Percentiles rank a stretch among this genome's conserved stretches.
Evolutionary conservation across 2,329 filamentous ascomycete genomes (phyloP).

Genomic region (Verticillium zaregamsianum): DNA sequence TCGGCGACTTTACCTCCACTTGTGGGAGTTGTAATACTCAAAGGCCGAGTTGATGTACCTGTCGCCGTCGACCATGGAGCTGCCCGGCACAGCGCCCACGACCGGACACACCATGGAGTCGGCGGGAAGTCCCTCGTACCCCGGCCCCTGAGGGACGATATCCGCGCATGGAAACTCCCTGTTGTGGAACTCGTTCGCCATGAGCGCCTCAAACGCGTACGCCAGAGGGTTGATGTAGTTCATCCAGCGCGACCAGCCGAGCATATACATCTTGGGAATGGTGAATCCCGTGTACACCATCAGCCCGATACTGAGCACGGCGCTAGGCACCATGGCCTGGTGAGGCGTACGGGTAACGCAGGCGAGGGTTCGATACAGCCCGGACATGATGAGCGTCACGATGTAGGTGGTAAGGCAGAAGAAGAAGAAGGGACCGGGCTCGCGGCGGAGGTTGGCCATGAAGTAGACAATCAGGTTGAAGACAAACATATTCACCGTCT

Average conservation of each 20-base stretch:
- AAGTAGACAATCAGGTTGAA: conserved; percentile 50
- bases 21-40: conserved; percentile 2
- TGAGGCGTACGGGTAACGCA: conserved; percentile 16
- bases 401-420: conserved; percentile 38
- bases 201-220: conserved; percentile 63
- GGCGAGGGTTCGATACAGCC: conserved; percentile 19
- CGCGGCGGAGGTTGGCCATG: conserved; percentile 57
- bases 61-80: background rate
- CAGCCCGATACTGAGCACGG: conserved; percentile 44
- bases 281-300: conserved; percentile 44
- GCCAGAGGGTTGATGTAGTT: conserved; percentile 44
- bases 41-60: background rate
- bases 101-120: background rate
- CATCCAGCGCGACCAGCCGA: conserved; percentile 46
- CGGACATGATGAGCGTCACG: conserved; percentile 20
- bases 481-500: conserved; percentile 46
- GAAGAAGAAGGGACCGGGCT: conserved; percentile 58
- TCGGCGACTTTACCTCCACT: conserved; percentile 13
- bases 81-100: conserved; percentile 1
- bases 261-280: conserved; percentile 31
- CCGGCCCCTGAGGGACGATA: conserved; percentile 1
- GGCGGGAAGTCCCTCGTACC: background rate
- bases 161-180: conserved; percentile 21
- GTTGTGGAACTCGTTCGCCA: conserved; percentile 59
- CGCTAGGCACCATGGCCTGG: conserved; percentile 44